A percentile compares a stretch with the other conserved stretches of the same genome.
These are phyloP conservation scores for Exophiala sp. DNA, from an alignment of 2,329 filamentous ascomycete species.

Conservation along the genomic window DNA sequence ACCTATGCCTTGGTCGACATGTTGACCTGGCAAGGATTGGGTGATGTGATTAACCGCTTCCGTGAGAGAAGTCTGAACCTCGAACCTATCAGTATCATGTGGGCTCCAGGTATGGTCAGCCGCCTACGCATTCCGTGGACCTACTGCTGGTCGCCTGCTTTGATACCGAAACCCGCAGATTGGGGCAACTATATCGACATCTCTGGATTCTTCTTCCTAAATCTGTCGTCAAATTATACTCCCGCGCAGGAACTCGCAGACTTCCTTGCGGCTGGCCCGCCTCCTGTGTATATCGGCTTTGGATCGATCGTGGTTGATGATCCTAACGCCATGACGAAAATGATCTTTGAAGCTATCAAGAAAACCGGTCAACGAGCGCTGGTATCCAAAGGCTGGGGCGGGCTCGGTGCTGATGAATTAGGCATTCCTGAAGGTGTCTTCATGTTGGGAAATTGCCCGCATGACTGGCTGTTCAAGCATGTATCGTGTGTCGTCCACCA, in stretches of 20 bases:
- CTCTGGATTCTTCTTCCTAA: conserved; percentile 73
- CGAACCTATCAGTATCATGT: conserved; percentile 73
- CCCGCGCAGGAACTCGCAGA: conserved; percentile 62
- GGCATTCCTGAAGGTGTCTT: conserved; percentile 72
- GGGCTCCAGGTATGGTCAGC: conserved; percentile 75
- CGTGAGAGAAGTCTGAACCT: conserved; percentile 70
- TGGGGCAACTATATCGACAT: conserved; percentile 71
- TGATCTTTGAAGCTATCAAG: conserved; percentile 68
- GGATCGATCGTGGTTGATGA: conserved; percentile 79
- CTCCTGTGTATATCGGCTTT: conserved; percentile 79
- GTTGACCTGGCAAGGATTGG: conserved; percentile 89
- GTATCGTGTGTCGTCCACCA: conserved; percentile 84
- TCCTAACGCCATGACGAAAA: conserved; percentile 64
- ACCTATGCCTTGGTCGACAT: conserved; percentile 83
- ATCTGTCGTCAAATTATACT: conserved; percentile 62
- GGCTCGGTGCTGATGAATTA: conserved; percentile 68
- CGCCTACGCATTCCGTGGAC: conserved; percentile 78
- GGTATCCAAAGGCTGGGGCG: conserved; percentile 86
- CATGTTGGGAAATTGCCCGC: conserved; percentile 80
- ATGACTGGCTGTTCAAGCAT: conserved; percentile 82
- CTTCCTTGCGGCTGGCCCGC: conserved; percentile 66
- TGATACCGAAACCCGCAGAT: conserved; percentile 75
- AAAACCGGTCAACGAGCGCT: conserved; percentile 69
- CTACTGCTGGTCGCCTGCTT: conserved; percentile 83
- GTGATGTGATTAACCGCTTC: conserved; percentile 87